phyloP scores from a whole-genome alignment of 495 filamentous ascomycete species.

The Articulospora tetracladia region DNA sequence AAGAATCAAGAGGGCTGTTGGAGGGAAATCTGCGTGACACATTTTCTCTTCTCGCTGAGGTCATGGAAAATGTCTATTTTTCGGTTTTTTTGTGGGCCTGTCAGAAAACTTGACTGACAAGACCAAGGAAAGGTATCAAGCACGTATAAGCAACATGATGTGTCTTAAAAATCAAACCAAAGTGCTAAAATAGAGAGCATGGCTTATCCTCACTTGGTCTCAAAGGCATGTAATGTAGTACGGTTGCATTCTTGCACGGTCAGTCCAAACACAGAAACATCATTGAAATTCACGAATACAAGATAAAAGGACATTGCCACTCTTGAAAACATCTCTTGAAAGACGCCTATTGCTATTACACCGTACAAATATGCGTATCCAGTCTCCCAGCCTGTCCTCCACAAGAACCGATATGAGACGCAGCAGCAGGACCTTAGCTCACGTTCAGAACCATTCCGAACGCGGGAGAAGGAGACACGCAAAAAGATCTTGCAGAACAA shows the following conservation, averaged over 20 bases:
- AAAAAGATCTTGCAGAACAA: slow-evolving; percentile 26
- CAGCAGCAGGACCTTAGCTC: slow-evolving; percentile 20
- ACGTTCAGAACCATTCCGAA: slow-evolving; percentile 22
- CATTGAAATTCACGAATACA: neutral
- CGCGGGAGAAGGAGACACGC: slow-evolving; percentile 22
- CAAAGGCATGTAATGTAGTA: neutral
- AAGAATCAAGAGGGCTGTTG: too few relatives aligned
- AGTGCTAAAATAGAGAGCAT: too few relatives aligned
- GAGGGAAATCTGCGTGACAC: too few relatives aligned
- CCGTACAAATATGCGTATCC: slow-evolving; percentile 29
- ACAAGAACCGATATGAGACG: slow-evolving; percentile 18
- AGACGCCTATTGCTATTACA: slow-evolving; percentile 33
- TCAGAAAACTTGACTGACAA: too few relatives aligned
- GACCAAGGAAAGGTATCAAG: too few relatives aligned
- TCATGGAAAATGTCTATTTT: too few relatives aligned
- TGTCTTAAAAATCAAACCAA: too few relatives aligned
- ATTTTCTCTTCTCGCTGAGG: too few relatives aligned
- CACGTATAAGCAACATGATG: too few relatives aligned
- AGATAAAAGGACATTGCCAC: neutral
- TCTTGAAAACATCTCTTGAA: slow-evolving; percentile 27
- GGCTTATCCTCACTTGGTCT: too few relatives aligned
- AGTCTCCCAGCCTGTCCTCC: slow-evolving; percentile 18
- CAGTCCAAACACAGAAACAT: neutral
- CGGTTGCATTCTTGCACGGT: neutral
- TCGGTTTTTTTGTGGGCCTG: too few relatives aligned